Percentiles rank a stretch among this genome's conserved stretches.
phyloP scores from a whole-genome alignment of 2,329 filamentous ascomycete species.

The Fusarium duplospermum region DNA sequence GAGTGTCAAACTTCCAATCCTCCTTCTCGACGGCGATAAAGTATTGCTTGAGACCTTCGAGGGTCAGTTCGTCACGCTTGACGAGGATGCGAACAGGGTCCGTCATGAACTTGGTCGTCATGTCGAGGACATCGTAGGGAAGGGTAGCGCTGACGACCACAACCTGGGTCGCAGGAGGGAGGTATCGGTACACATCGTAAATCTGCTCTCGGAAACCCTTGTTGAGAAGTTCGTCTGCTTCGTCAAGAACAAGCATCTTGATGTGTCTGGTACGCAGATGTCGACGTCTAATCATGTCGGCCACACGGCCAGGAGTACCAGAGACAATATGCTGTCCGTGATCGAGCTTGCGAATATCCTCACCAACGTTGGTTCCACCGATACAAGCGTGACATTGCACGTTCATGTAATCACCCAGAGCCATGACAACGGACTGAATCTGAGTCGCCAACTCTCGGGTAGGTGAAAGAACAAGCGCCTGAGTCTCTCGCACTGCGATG shows the following conservation, averaged over 20 bases:
- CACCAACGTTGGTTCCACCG: slow-evolving; percentile 95
- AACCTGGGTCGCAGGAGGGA: slow-evolving; percentile 97
- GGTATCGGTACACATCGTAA: slow-evolving; percentile 97
- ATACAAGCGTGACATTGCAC: slow-evolving; percentile 99
- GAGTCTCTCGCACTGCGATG: slow-evolving; percentile 89
- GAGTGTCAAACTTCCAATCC: slow-evolving; percentile 99
- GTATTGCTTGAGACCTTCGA: slow-evolving; percentile 98
- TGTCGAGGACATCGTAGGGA: slow-evolving; percentile 96
- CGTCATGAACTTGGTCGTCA: slow-evolving; percentile 99
- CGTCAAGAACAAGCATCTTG: slow-evolving; percentile 73
- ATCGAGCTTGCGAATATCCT: slow-evolving; percentile 97
- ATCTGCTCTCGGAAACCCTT: slow-evolving; percentile 98
- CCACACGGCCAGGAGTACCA: slow-evolving; percentile 94
- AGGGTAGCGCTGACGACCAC: slow-evolving; percentile 97
- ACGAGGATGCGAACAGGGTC: slow-evolving; percentile 96
- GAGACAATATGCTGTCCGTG: slow-evolving; percentile 98
- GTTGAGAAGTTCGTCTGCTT: slow-evolving; percentile 78
- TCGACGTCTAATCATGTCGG: slow-evolving; percentile 71
- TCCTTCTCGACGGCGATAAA: slow-evolving; percentile 99
- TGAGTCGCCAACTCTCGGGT: slow-evolving; percentile 97
- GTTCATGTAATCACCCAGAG: slow-evolving; percentile 99
- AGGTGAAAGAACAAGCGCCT: slow-evolving; percentile 94
- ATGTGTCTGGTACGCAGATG: slow-evolving; percentile 70
- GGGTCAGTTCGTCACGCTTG: slow-evolving; percentile 97
- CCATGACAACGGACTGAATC: slow-evolving; percentile 98